Evolutionary conservation across 208 protist species (phyloP).

Genomic region (Trypanosoma scelopori): DNA sequence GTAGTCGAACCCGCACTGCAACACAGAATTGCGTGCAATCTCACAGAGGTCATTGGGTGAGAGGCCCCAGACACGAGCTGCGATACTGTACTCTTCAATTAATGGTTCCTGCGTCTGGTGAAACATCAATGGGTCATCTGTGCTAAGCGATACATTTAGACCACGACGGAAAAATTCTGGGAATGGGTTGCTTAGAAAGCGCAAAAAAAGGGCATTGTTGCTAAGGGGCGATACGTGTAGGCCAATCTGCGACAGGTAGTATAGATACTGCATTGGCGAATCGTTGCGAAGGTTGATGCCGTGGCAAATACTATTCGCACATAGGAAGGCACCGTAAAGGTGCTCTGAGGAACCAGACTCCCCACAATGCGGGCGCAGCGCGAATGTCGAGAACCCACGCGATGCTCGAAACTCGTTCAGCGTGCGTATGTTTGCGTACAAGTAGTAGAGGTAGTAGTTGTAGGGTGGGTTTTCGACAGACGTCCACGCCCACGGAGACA

Average conservation of each 20-base stretch:
- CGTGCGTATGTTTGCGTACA: conserved; percentile 98
- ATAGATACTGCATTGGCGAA: conserved; percentile 98
- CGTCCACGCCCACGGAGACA: conserved; percentile 94
- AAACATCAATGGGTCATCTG: conserved; percentile 96
- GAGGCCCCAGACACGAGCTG: conserved; percentile 90
- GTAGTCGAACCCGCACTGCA: conserved; percentile 91
- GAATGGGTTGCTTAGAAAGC: conserved; percentile 97
- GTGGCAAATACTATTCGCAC: conserved; percentile 97
- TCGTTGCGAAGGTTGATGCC: conserved; percentile 96
- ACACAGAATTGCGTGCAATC: conserved; percentile 90
- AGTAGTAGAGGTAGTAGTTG: conserved; percentile 98
- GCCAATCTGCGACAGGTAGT: conserved; percentile 98
- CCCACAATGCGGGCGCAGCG: conserved; percentile 98
- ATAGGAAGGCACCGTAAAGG: conserved; percentile 93
- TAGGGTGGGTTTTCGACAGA: conserved; percentile 97
- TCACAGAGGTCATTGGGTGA: conserved; percentile 91
- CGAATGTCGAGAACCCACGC: conserved; percentile 94
- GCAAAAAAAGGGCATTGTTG: conserved; percentile 98
- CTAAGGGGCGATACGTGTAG: conserved; percentile 98
- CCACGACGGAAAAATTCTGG: conserved; percentile 95
- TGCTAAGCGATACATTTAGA: conserved; percentile 98
- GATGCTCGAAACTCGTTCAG: conserved; percentile 96
- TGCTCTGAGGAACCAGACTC: conserved; percentile 94
- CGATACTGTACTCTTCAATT: conserved; percentile 94
- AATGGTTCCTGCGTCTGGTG: conserved; percentile 96